Percentiles rank a stretch among this genome's conserved stretches.
These are phyloP conservation scores for Apiosordaria backusii DNA, from an alignment of 495 filamentous ascomycete genomes.

Conservation along the genomic window DNA sequence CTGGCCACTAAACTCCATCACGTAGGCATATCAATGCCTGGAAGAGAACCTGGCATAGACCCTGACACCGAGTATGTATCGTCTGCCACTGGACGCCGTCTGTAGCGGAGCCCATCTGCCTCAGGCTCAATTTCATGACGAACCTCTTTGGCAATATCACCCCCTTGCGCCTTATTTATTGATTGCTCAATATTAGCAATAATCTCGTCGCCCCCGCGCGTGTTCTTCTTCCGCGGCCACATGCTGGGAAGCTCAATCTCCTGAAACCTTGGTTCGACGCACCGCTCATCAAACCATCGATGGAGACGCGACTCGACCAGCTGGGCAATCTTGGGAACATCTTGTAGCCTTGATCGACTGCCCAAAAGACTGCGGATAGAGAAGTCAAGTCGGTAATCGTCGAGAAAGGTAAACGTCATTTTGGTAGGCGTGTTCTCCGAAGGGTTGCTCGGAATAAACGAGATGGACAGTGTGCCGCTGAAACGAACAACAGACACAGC, in stretches of 20 bases:
- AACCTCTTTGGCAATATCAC: constrained; percentile 46
- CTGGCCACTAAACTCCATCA: constrained; percentile 5
- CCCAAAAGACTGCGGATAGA: constrained; percentile 89
- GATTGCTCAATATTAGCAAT: constrained; percentile 40
- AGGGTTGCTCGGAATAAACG: constrained; percentile 71
- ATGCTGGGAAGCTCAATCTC: constrained; percentile 89
- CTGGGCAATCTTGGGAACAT: constrained; percentile 96
- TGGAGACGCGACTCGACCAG: constrained; percentile 88
- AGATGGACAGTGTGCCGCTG: constrained; percentile 88
- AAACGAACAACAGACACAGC: constrained; percentile 90
- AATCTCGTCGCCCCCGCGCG: constrained; percentile 58
- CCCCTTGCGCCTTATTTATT: constrained; percentile 46
- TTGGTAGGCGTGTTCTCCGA: constrained; percentile 62
- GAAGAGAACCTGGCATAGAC: constrained; percentile 33
- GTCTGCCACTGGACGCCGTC: constrained; percentile 33
- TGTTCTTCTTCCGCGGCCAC: constrained; percentile 88
- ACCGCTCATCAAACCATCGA: constrained; percentile 94
- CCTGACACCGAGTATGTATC: constrained; percentile 35
- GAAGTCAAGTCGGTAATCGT: constrained; percentile 92
- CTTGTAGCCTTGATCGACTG: constrained; percentile 81
- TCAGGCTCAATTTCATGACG: constrained; percentile 48
- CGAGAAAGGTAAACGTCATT: constrained; percentile 89
- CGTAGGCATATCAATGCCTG: constrained; percentile 25
- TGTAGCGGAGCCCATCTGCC: constrained; percentile 37
- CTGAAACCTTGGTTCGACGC: constrained; percentile 92